Evolutionary conservation across 352 stramenopile species (phyloP).

Genomic region (Phytophthora hibernalis): DNA sequence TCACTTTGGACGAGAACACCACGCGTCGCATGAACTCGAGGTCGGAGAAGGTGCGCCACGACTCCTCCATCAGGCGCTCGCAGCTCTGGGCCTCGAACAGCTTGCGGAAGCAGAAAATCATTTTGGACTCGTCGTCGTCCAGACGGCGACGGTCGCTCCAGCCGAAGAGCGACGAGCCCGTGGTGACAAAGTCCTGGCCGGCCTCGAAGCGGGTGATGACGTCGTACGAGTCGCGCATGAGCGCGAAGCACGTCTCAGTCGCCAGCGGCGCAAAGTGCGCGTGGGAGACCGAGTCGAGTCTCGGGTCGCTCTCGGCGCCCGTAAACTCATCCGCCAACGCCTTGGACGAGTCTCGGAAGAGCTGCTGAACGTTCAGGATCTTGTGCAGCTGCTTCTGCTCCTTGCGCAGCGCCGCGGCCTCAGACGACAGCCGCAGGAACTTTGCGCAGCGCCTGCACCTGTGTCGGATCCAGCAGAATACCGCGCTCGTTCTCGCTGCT

Average conservation of each 20-base stretch:
- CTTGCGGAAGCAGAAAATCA: slow-evolving; percentile 77
- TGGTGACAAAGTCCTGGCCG: slow-evolving; percentile 51
- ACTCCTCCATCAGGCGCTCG: slow-evolving; percentile 51
- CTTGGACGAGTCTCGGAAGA: slow-evolving; percentile 55
- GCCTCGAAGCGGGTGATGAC: slow-evolving; percentile 60
- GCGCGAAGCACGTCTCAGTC: slow-evolving; percentile 39
- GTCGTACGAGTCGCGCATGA: slow-evolving; percentile 68
- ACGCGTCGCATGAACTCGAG: slow-evolving; percentile 50
- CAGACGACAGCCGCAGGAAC: slow-evolving; percentile 48
- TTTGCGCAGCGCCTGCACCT: slow-evolving; percentile 39
- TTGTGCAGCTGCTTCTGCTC: slow-evolving; percentile 56
- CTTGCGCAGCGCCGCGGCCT: slow-evolving; percentile 53
- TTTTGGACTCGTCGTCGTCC: slow-evolving; percentile 47
- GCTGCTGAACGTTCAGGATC: slow-evolving; percentile 63
- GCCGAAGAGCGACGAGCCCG: slow-evolving; percentile 57
- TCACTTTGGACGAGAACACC: slow-evolving; percentile 57
- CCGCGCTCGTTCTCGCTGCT: slow-evolving; percentile 29
- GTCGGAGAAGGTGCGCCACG: slow-evolving; percentile 48
- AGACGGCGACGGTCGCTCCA: slow-evolving; percentile 68
- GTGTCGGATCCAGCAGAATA: slow-evolving; percentile 37
- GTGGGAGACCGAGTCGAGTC: slow-evolving; percentile 41
- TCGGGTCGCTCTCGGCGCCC: slow-evolving; percentile 17
- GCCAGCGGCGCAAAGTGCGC: slow-evolving; percentile 43
- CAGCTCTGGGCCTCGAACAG: slow-evolving; percentile 39
- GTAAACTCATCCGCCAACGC: slow-evolving; percentile 41